phyloP scores from a whole-genome alignment of 225 moss, liverwort and hornwort species.

The Asterella californica region DNA sequence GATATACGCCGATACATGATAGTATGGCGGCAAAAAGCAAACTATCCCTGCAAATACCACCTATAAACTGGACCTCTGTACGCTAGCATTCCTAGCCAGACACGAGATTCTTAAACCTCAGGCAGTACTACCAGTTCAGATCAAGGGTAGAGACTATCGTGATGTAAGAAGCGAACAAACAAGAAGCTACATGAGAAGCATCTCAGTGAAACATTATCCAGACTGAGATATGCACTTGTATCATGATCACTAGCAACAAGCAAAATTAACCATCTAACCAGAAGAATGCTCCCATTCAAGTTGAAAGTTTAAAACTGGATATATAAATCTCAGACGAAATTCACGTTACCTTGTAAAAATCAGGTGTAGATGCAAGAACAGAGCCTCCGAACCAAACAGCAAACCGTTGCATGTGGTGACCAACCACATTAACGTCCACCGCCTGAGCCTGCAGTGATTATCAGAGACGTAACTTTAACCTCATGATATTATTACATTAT shows the following conservation, averaged over 20 bases:
- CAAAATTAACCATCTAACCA: neutral
- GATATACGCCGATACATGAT: neutral
- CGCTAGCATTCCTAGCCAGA: neutral
- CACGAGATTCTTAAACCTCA: neutral
- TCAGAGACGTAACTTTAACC: neutral
- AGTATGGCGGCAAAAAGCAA: neutral
- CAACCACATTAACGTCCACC: constrained; percentile 90
- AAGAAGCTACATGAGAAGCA: neutral
- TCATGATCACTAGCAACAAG: neutral
- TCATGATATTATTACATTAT: too few species aligned
- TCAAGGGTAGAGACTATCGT: neutral
- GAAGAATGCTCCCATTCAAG: neutral
- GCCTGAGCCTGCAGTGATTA: constrained; percentile 52
- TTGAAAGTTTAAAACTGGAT: too few species aligned
- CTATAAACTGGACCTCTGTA: neutral
- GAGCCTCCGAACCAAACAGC: constrained; percentile 94
- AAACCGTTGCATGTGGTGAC: constrained; percentile 85
- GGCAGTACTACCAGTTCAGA: neutral
- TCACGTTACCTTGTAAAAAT: constrained; percentile 64
- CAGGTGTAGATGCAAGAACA: constrained; percentile 82
- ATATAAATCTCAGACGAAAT: too few species aligned
- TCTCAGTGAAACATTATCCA: neutral
- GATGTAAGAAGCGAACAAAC: neutral
- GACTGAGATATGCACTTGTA: neutral
- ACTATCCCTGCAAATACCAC: neutral